phyloP scores from a whole-genome alignment of 768 basidiomycete species.

The Tremella mesenterica region DNA sequence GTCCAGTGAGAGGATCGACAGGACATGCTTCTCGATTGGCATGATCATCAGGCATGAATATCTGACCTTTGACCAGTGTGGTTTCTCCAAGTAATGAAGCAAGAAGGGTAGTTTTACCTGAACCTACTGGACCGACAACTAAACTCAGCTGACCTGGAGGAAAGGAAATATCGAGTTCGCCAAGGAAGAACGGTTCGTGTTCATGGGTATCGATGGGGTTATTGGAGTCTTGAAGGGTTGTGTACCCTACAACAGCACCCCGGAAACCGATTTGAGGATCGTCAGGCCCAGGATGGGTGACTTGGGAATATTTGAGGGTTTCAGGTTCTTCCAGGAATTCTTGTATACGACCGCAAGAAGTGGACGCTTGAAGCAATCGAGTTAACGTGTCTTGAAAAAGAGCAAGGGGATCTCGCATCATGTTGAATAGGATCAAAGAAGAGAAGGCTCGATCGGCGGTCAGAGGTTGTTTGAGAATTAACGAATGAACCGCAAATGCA shows the following conservation, averaged over 20 bases:
- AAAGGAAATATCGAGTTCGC: slow-evolving; percentile 32
- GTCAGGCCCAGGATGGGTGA: slow-evolving; percentile 26
- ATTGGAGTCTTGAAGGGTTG: slow-evolving; percentile 7
- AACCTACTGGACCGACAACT: slow-evolving; percentile 38
- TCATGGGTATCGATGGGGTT: slow-evolving; percentile 12
- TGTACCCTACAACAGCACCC: slow-evolving; percentile 37
- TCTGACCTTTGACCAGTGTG: slow-evolving; percentile 30
- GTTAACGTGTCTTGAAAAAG: slow-evolving; percentile 35
- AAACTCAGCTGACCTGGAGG: slow-evolving; percentile 34
- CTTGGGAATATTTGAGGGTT: slow-evolving; percentile 45
- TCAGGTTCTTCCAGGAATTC: slow-evolving; percentile 46
- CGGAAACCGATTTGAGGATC: slow-evolving; percentile 45
- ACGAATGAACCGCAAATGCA: slow-evolving; percentile 44
- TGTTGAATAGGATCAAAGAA: slow-evolving; percentile 47
- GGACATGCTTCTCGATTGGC: slow-evolving; percentile 38
- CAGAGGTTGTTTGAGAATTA: slow-evolving; percentile 42
- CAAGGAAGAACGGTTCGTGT: slow-evolving; percentile 31
- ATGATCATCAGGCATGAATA: slow-evolving; percentile 42
- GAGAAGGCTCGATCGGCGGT: slow-evolving; percentile 47
- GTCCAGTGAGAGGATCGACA: slow-evolving; percentile 35
- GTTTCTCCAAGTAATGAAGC: slow-evolving; percentile 39
- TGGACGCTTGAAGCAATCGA: slow-evolving; percentile 37
- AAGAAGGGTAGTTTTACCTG: slow-evolving; percentile 41
- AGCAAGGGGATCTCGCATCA: slow-evolving; percentile 45
- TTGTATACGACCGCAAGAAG: slow-evolving; percentile 43